Evolutionary conservation across 2,329 filamentous ascomycete genomes (phyloP).

Genomic region (Arthrobotrys sinensis): DNA sequence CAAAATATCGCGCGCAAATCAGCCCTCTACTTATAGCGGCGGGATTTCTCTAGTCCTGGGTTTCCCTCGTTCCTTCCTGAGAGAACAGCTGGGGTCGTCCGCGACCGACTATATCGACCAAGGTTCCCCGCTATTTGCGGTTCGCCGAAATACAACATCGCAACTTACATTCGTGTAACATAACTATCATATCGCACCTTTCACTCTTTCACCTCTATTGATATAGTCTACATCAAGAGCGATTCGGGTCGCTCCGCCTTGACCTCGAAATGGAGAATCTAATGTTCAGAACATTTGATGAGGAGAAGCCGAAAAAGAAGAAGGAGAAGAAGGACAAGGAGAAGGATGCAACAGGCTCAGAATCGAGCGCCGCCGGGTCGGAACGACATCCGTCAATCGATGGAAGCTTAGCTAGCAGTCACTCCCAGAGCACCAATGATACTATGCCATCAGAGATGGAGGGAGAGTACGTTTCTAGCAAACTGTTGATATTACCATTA

Average conservation of each 20-base stretch:
- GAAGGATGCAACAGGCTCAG: slow-evolving; percentile 10
- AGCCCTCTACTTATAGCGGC: background rate
- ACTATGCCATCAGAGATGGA: slow-evolving; percentile 39
- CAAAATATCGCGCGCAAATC: background rate
- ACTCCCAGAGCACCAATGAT: slow-evolving; percentile 12
- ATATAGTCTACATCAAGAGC: background rate
- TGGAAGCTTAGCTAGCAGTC: background rate
- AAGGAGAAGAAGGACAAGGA: slow-evolving; percentile 11
- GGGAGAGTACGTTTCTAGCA: slow-evolving; percentile 11
- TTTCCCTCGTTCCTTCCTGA: background rate
- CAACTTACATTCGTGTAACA: background rate
- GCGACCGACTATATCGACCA: background rate
- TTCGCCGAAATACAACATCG: slow-evolving; percentile 4
- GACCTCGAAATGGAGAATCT: slow-evolving; percentile 17
- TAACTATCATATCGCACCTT: background rate
- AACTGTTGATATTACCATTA: background rate
- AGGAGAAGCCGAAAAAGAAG: slow-evolving; percentile 36
- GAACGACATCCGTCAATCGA: slow-evolving; percentile 9
- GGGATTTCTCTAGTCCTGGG: background rate
- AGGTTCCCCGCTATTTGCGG: slow-evolving; percentile 9
- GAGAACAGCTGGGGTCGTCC: background rate
- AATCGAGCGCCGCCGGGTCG: slow-evolving; percentile 17
- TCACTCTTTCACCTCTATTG: background rate
- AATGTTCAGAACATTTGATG: slow-evolving; percentile 13
- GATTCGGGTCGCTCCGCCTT: background rate